Percentiles rank a stretch among this genome's conserved stretches.
phyloP scores from a whole-genome alignment of 148 eudicot species.

The Spergularia bocconei region DNA sequence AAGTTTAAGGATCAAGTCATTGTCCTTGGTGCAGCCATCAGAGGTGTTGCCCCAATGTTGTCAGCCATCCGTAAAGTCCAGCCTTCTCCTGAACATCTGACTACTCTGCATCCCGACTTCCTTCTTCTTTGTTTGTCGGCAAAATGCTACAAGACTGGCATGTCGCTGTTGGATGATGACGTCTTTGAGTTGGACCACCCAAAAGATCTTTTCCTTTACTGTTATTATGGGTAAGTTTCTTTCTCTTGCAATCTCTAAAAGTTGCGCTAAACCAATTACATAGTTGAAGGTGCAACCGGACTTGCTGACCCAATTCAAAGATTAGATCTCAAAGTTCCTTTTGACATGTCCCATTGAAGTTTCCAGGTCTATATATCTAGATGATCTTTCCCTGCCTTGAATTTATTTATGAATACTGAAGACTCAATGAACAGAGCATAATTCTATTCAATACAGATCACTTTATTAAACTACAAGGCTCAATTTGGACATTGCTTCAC shows the following conservation, averaged over 20 bases:
- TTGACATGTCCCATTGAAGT: not conserved
- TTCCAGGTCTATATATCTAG: not conserved
- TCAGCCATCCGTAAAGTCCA: conserved; percentile 69
- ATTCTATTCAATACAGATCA: no score
- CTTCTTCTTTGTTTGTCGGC: conserved; percentile 77
- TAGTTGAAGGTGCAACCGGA: not conserved
- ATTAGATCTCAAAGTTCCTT: conserved; percentile 2
- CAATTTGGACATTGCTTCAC: no score
- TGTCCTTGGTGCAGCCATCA: conserved; percentile 63
- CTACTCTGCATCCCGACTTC: conserved; percentile 82
- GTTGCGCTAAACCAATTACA: not conserved
- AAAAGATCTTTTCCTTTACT: conserved; percentile 77
- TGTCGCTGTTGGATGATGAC: conserved; percentile 66
- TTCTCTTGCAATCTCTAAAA: not conserved
- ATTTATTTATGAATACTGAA: not conserved
- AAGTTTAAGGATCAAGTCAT: conserved; percentile 77
- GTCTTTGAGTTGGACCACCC: conserved; percentile 85
- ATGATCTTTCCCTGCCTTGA: not conserved
- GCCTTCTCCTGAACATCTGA: conserved; percentile 67
- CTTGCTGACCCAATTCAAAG: not conserved
- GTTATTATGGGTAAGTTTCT: conserved; percentile 83
- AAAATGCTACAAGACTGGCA: conserved; percentile 78
- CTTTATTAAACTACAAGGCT: no score
- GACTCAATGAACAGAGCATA: no score
- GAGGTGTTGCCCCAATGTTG: conserved; percentile 80